Evolutionary conservation across 192 early-diverging fungal species (phyloP).

Genomic region (Coemansia sp.): DNA sequence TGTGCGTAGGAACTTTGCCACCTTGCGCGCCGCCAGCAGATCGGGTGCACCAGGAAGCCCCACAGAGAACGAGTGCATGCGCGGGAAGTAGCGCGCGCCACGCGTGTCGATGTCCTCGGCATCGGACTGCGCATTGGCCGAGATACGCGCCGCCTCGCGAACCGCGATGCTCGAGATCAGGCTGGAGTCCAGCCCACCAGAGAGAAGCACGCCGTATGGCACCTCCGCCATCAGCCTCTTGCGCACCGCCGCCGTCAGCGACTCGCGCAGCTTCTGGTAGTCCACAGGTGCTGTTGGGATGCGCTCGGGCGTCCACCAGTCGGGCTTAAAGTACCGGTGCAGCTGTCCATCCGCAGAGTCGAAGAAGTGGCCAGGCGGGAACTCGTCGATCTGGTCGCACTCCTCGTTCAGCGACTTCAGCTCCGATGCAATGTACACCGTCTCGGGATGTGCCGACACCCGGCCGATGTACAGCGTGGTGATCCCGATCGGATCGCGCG

Average conservation of each 20-base stretch:
- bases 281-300: constrained; percentile 38
- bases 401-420: constrained; percentile 96
- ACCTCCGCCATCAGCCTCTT: constrained; percentile 99
- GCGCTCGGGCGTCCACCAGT: constrained; percentile 73
- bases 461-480: constrained; percentile 97
- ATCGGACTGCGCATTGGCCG: constrained; percentile 50
- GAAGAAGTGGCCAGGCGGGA: constrained; percentile 97
- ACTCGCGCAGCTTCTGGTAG: constrained; percentile 73
- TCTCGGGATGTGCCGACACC: constrained; percentile 75
- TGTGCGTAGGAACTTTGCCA: constrained; percentile 88
- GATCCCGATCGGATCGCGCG: constrained; percentile 97
- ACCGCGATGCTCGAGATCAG: constrained; percentile 95
- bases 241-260: constrained; percentile 84
- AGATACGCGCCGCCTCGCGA: constrained; percentile 74
- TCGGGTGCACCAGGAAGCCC: constrained; percentile 94
- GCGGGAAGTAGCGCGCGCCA: constrained; percentile 74
- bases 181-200: constrained; percentile 92
- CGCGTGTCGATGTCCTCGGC: constrained; percentile 66
- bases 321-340: constrained; percentile 85
- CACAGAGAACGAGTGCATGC: constrained; percentile 96
- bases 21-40: constrained; percentile 83
- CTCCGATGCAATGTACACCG: constrained; percentile 91
- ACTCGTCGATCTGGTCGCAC: constrained; percentile 95
- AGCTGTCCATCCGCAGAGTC: constrained; percentile 74
- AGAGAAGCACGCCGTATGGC: constrained; percentile 94